A percentile compares a stretch with the other conserved stretches of the same genome.
phyloP scores from a whole-genome alignment of 2,329 filamentous ascomycete species.

The Botryotinia convoluta region DNA sequence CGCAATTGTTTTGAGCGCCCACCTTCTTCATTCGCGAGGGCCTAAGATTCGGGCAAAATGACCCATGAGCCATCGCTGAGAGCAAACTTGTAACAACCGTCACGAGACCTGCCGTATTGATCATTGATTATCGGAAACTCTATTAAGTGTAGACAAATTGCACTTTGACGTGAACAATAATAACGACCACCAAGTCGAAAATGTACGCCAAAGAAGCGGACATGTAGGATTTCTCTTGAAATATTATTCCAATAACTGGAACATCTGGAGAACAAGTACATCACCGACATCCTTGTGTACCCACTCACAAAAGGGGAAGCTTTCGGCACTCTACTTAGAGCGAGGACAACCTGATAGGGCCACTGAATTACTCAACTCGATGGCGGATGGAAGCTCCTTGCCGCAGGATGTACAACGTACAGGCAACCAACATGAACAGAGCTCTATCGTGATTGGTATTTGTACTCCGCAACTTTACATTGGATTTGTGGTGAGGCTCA shows the following conservation, averaged over 20 bases:
- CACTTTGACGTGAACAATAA: background rate
- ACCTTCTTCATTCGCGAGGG: background rate
- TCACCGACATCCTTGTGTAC: background rate
- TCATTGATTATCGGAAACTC: background rate
- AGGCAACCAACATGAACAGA: too few relatives aligned
- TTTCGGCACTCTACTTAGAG: conserved; percentile 1
- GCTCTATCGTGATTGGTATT: background rate
- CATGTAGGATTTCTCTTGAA: background rate
- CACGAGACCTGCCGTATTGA: background rate
- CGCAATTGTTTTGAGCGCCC: background rate
- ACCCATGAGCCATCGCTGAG: background rate
- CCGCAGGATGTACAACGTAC: background rate
- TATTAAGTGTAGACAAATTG: background rate
- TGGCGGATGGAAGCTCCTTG: background rate
- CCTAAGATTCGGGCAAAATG: background rate
- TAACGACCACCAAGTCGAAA: background rate
- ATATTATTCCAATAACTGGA: background rate
- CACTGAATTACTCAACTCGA: background rate
- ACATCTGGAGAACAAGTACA: background rate
- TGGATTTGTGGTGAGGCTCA: background rate
- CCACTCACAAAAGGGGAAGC: background rate
- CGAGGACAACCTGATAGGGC: background rate
- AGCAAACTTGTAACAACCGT: background rate
- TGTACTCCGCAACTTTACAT: background rate
- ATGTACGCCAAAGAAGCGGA: background rate